These are phyloP conservation scores for Cyclotella baltica DNA, from an alignment of 108 stramenopile species.

Conservation along the genomic window DNA sequence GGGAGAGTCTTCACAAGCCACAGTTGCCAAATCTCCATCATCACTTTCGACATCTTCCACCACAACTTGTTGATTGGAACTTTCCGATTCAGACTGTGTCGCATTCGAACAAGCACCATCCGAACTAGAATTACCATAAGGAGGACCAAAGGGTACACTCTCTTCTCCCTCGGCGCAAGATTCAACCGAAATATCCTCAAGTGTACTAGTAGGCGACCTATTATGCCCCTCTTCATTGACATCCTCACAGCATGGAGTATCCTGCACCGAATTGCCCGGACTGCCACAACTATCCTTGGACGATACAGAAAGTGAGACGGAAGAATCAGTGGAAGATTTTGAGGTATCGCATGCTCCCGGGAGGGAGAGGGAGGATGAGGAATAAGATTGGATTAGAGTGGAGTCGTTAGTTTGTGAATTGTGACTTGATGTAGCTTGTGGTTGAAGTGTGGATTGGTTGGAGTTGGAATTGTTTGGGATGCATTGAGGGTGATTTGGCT, in stretches of 20 bases:
- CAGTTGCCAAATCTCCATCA: neutral
- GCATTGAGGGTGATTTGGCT: no score
- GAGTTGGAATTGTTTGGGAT: no score
- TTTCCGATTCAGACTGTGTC: neutral
- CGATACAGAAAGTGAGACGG: neutral
- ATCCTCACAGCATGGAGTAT: no score
- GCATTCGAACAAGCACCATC: neutral
- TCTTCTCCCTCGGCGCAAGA: neutral
- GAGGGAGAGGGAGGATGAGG: neutral
- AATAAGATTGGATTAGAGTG: no score
- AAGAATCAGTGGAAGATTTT: neutral
- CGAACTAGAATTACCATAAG: neutral
- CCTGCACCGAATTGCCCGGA: neutral
- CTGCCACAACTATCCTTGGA: neutral
- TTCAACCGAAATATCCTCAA: no score
- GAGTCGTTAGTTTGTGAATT: no score
- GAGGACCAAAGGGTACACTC: conserved; percentile 4
- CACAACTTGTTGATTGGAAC: neutral
- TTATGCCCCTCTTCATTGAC: no score
- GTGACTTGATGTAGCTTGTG: no score
- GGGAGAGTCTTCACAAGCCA: neutral
- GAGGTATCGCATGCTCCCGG: neutral
- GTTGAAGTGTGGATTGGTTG: no score
- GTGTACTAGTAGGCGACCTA: no score
- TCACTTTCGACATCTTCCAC: conserved; percentile 10